phyloP scores from a whole-genome alignment of 176 grass and related monocot genomes.

The Elymus sibiricus region DNA sequence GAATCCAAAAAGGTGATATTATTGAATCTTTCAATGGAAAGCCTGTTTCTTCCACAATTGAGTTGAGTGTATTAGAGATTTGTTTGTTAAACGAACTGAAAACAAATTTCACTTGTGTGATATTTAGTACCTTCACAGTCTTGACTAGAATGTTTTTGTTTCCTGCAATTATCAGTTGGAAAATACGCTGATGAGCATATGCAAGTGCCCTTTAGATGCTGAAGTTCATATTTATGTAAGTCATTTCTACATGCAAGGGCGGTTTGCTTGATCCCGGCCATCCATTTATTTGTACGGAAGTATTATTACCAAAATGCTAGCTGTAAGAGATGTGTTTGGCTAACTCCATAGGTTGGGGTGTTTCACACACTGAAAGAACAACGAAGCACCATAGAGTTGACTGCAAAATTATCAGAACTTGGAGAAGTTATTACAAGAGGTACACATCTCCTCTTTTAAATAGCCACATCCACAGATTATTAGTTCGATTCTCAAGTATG shows the following conservation, averaged over 20 bases:
- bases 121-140: not conserved
- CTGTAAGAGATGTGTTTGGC: not conserved
- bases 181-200: not conserved
- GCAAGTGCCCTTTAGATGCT: not conserved
- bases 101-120: not conserved
- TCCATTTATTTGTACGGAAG: not conserved
- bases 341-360: not conserved
- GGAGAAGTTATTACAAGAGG: conserved; percentile 1
- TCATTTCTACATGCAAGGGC: not conserved
- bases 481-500: not conserved
- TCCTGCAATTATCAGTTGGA: not conserved
- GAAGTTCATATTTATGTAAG: not conserved
- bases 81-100: not conserved
- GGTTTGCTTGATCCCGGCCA: not conserved
- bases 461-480: not conserved
- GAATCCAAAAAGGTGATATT: not conserved
- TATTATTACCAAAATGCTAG: not conserved
- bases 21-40: not conserved
- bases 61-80: not conserved
- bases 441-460: not conserved
- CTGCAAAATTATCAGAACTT: not conserved
- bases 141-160: not conserved
- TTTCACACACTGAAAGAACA: not conserved
- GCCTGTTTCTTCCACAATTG: not conserved
- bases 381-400: not conserved